Evolutionary conservation across 179 eudicot species (phyloP).

Genomic region (Monotropa hypopitys): DNA sequence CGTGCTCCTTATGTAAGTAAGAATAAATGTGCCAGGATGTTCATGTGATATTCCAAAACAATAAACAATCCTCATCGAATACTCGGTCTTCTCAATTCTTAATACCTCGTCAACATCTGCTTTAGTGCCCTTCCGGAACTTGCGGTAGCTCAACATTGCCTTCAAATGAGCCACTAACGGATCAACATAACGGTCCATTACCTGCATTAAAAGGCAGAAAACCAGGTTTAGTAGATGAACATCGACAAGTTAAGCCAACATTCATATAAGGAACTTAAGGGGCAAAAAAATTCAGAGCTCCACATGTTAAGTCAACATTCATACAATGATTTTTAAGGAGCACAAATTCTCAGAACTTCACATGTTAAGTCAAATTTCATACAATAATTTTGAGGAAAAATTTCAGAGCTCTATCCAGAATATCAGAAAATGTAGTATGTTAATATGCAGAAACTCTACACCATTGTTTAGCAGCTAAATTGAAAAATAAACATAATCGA

Average conservation of each 20-base stretch:
- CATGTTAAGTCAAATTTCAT: background rate
- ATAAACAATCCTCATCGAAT: slow-evolving; percentile 69
- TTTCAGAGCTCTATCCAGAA: background rate
- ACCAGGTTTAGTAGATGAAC: background rate
- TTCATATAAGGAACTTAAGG: background rate
- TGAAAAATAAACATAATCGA: background rate
- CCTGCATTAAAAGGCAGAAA: slow-evolving; percentile 31
- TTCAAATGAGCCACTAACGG: slow-evolving; percentile 80
- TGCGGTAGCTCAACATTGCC: slow-evolving; percentile 76
- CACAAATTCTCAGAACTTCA: background rate
- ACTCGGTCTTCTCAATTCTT: slow-evolving; percentile 48
- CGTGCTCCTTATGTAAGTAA: slow-evolving; percentile 72
- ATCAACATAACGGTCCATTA: slow-evolving; percentile 93
- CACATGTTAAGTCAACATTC: background rate
- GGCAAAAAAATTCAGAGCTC: background rate
- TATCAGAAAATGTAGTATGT: background rate
- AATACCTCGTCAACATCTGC: slow-evolving; percentile 89
- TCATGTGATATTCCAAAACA: slow-evolving; percentile 93
- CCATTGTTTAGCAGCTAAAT: background rate
- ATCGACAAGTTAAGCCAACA: background rate
- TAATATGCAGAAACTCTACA: background rate
- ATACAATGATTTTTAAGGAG: background rate
- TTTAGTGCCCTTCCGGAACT: slow-evolving; percentile 72
- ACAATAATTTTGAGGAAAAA: background rate
- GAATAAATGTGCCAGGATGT: slow-evolving; percentile 86